Conservation (phyloP, 257 asterid genomes). For the Knoxia roxburghii region DNA sequence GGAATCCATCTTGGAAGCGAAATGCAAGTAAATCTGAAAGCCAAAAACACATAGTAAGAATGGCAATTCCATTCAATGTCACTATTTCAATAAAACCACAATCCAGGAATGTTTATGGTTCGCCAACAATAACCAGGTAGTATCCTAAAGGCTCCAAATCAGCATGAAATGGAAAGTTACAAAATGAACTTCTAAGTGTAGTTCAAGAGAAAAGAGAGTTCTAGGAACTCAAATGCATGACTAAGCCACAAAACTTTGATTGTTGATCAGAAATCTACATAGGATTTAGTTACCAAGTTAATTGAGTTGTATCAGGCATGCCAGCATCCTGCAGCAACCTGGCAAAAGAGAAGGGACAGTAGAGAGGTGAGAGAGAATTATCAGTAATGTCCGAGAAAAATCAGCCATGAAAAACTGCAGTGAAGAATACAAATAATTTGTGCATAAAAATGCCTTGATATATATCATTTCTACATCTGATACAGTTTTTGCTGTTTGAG, state of each 20-base stretch:
- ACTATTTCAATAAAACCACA: neutral
- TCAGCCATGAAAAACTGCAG: neutral
- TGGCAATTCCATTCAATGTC: neutral
- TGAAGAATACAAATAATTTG: neutral
- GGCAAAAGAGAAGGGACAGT: slow-evolving; percentile 12
- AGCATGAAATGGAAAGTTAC: neutral
- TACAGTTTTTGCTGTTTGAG: neutral
- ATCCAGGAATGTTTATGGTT: neutral
- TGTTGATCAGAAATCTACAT: neutral
- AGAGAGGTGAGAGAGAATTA: neutral
- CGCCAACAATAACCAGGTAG: neutral
- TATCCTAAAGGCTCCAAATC: neutral
- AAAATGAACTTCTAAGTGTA: neutral
- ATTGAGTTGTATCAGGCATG: slow-evolving; percentile 74
- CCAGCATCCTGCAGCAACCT: slow-evolving; percentile 96
- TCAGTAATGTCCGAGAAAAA: slow-evolving; percentile 1
- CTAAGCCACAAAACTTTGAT: neutral
- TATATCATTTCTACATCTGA: neutral
- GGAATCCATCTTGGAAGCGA: neutral
- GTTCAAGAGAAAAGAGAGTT: neutral
- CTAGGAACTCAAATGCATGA: neutral
- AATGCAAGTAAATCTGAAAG: neutral
- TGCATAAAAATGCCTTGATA: neutral
- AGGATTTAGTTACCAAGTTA: slow-evolving; percentile 59
- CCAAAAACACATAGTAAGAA: neutral